Base-by-base conservation (phyloP, 2,329 filamentous ascomycete species). In the Cercospora sesami region DNA sequence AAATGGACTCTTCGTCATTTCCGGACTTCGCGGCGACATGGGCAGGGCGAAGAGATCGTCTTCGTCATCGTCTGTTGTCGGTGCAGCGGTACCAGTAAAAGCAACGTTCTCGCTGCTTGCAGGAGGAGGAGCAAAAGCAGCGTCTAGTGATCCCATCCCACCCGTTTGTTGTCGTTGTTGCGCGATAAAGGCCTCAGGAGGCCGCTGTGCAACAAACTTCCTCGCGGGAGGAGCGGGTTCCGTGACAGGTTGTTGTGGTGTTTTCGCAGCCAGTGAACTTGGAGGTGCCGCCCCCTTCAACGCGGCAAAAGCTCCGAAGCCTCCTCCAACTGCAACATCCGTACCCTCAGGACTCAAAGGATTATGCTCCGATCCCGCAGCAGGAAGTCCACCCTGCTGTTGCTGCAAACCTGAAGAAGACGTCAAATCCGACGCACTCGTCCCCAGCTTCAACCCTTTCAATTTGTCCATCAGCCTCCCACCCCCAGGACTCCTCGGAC, bases 21-120 rank as follows among this genome's bases (percentile, higher is more conserved):
- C 93, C 0, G 93, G 93, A 74, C 91, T 94, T 61, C 93, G 85
- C 1, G 93, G 93, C 75, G 91, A 94, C 81, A 97, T 88, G 1
- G 92, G 93, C 63, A 96, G 85, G 0, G 93, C 93, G 76, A 97
- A 97, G 2, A 97, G 83, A 48, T 91, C 94, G 67, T 96, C 93
- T 72, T 93, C 90, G 0, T 85, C 86, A 48, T 90, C 78, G 76
- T 71, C 55, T 9, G 28, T 10, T 18, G 55, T 31, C 5, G 28
- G 16, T 4, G 55, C 28, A 18, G 28, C 55, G 7, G 28, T 23
- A 0, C 55, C 55, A 18, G 26, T 36, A 3, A 31, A 33, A 5
- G 28, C 2, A 4, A 18, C 18, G 28, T 16, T 18, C 16, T 58
- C 51, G 79, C 67, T 1, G 81, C 79, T 28, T 1, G 36, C 36